Percentiles rank a stretch among this genome's conserved stretches.
phyloP scores from a whole-genome alignment of 1,284 basidiomycete genomes.

The Rhodofomes roseus region DNA sequence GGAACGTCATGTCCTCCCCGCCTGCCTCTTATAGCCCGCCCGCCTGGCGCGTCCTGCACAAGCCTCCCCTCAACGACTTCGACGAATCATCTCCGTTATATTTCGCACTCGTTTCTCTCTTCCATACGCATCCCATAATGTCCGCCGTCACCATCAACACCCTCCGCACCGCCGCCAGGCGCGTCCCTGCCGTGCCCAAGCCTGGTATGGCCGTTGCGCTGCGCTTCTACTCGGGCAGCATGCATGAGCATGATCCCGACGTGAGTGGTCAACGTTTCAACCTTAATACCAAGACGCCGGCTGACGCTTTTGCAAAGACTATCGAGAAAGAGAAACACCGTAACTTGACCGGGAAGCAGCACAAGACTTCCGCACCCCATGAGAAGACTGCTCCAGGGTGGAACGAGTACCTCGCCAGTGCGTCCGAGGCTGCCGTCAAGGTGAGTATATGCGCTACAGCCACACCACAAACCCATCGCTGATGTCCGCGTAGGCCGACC shows the following conservation, averaged over 20 bases:
- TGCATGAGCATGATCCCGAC: not conserved
- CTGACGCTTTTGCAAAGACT: not conserved
- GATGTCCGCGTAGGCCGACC: conserved; percentile 31
- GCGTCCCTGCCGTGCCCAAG: not conserved
- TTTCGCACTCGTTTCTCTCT: not conserved
- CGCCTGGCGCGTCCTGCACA: not conserved
- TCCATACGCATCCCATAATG: not conserved
- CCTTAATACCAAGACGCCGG: too few species aligned
- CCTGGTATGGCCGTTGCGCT: not conserved
- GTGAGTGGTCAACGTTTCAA: not conserved
- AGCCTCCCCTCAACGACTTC: not conserved
- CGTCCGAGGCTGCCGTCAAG: conserved; percentile 70
- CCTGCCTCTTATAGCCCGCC: not conserved
- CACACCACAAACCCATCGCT: not conserved
- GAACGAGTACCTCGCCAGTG: conserved; percentile 67
- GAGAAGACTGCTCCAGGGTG: conserved; percentile 61
- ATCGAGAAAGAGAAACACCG: conserved; percentile 8
- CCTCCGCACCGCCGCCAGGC: not conserved
- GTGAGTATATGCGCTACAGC: conserved; percentile 30
- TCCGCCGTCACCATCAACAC: conserved; percentile 1
- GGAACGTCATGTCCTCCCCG: not conserved
- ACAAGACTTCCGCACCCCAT: conserved; percentile 49
- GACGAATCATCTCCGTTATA: not conserved
- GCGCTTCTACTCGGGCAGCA: conserved; percentile 4
- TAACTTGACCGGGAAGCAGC: conserved; percentile 12